Evolutionary conservation across 2,329 filamentous ascomycete genomes (phyloP).

Genomic region (Colletotrichum siamense): DNA sequence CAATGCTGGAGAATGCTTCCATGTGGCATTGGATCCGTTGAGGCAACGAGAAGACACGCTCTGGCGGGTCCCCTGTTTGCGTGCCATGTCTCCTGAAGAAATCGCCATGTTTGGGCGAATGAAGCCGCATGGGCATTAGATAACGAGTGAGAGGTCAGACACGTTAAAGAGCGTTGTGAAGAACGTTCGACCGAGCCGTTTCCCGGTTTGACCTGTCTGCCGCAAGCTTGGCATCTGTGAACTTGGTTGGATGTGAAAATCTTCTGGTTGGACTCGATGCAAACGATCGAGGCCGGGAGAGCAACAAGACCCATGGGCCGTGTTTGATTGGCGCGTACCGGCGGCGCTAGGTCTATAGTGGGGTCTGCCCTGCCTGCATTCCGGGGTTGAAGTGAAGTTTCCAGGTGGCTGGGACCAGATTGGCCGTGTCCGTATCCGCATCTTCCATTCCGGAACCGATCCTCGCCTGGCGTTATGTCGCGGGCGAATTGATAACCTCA

Average conservation of each 20-base stretch:
- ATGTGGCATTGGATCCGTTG: neutral
- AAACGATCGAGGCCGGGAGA: neutral
- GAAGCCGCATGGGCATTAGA: neutral
- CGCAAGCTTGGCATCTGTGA: neutral
- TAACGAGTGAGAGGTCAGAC: neutral
- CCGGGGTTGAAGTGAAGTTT: slow-evolving; percentile 1
- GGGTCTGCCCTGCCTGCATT: neutral
- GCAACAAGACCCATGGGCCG: neutral
- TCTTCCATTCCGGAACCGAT: neutral
- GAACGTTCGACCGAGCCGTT: neutral
- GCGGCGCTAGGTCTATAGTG: neutral
- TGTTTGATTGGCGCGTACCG: neutral
- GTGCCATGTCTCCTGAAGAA: neutral
- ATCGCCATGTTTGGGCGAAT: neutral
- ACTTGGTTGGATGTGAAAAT: neutral
- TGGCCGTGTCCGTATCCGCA: neutral
- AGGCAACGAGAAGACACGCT: neutral
- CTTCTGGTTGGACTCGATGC: neutral
- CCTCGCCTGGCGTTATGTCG: neutral
- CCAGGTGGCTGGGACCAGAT: slow-evolving; percentile 13
- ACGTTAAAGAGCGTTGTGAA: neutral
- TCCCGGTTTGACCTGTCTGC: neutral
- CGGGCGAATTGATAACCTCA: neutral
- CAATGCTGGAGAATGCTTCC: neutral
- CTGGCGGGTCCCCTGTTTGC: neutral